phyloP scores from a whole-genome alignment of 2,329 filamentous ascomycete species.

The Biscogniauxia marginata region DNA sequence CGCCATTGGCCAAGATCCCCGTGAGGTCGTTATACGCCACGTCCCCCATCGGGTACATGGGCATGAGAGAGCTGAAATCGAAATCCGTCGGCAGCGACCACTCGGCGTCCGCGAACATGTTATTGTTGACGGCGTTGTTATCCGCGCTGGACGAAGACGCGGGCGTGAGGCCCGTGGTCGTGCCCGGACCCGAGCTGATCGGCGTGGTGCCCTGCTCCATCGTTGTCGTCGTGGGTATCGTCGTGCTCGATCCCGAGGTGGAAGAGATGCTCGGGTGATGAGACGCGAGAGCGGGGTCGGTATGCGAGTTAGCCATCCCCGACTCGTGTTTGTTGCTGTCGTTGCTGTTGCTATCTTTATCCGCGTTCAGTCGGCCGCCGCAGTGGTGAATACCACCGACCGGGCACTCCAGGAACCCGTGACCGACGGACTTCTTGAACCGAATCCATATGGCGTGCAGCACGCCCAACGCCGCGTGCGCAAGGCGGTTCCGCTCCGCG shows the following conservation, averaged over 20 bases:
- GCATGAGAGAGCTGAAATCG: constrained; percentile 50
- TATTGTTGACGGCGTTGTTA: constrained; percentile 15
- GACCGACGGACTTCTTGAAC: constrained; percentile 49
- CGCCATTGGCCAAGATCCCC: constrained; percentile 32
- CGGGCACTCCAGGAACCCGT: constrained; percentile 24
- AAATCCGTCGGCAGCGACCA: constrained; percentile 46
- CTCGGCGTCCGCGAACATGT: constrained; percentile 25
- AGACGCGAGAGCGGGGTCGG: not conserved
- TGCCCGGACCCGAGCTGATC: constrained; percentile 13
- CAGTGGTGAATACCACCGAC: constrained; percentile 9
- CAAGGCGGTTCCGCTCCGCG: constrained; percentile 51
- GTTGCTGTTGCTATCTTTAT: too few species aligned
- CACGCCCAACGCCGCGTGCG: constrained; percentile 53
- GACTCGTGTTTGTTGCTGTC: constrained; percentile 9
- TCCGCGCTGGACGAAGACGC: constrained; percentile 6
- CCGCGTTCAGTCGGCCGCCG: too few species aligned
- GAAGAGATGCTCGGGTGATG: constrained; percentile 9
- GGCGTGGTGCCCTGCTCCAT: constrained; percentile 21
- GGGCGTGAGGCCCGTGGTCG: constrained; percentile 24
- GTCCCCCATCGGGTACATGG: constrained; percentile 57
- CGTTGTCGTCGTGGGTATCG: constrained; percentile 11
- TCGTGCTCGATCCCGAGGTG: constrained; percentile 10
- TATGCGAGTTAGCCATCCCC: constrained; percentile 8
- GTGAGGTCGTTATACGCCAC: constrained; percentile 56
- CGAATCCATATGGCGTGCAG: constrained; percentile 54